A percentile compares a stretch with the other conserved stretches of the same genome.
phyloP scores from a whole-genome alignment of 1,139 yeast genomes.

The Geotrichum siamense region DNA sequence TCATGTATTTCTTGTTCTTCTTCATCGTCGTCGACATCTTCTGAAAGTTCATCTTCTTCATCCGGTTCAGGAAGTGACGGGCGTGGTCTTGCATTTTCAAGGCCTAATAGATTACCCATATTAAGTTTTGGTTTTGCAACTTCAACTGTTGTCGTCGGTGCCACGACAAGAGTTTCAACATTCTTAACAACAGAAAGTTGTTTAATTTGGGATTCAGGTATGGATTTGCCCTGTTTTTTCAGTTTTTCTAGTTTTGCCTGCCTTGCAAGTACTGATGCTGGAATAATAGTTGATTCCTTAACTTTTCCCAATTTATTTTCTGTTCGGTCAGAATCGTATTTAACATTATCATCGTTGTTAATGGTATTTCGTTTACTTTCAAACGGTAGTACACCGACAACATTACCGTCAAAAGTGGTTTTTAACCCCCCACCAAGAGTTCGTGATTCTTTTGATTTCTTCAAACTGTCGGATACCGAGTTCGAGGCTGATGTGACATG shows the following conservation, averaged over 20 bases:
- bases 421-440: conserved; percentile 26
- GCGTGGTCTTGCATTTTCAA: conserved; percentile 8
- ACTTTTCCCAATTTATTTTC: conserved; percentile 20
- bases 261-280: conserved; percentile 29
- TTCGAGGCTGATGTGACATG: conserved; percentile 4
- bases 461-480: not conserved
- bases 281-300: conserved; percentile 17
- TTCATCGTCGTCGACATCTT: not conserved
- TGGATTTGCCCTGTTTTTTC: conserved; percentile 10
- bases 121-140: conserved; percentile 2
- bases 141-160: not conserved
- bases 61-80: conserved; percentile 10
- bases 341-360: not conserved
- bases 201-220: not conserved
- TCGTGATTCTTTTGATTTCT: conserved; percentile 18
- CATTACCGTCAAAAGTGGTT: conserved; percentile 26
- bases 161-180: not conserved
- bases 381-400: conserved; percentile 11
- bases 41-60: conserved; percentile 5
- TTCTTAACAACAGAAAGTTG: not conserved
- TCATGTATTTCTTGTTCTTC: not conserved
- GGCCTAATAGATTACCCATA: conserved; percentile 10
- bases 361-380: not conserved
- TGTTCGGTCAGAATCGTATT: not conserved
- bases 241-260: conserved; percentile 24